Evolutionary conservation across 106 monocot genomes (phyloP).

Genomic region (Allium fistulosum): DNA sequence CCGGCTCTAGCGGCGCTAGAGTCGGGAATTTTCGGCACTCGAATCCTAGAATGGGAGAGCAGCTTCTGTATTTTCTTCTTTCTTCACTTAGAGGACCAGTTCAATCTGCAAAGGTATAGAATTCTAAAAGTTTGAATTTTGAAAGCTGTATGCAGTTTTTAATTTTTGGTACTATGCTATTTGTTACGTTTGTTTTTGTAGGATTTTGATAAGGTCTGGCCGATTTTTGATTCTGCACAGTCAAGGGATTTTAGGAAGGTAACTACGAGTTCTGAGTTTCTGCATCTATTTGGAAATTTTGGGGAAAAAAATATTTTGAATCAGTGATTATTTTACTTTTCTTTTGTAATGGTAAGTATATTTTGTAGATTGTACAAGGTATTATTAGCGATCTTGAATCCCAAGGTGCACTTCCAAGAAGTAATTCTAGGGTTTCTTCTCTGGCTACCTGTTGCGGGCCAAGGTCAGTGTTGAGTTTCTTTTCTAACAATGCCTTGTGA

Average conservation of each 20-base stretch:
- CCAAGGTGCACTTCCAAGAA: slow-evolving; percentile 88
- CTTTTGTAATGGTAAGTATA: not conserved
- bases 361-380: slow-evolving; percentile 83
- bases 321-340: not conserved
- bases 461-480: slow-evolving; percentile 37
- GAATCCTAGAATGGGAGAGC: slow-evolving; percentile 91
- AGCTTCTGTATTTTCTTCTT: slow-evolving; percentile 98
- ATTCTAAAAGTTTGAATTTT: not conserved
- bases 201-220: slow-evolving; percentile 99
- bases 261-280: not conserved
- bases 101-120: slow-evolving; percentile 67
- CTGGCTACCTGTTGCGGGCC: slow-evolving; percentile 95
- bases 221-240: slow-evolving; percentile 90
- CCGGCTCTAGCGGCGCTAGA: slow-evolving; percentile 25
- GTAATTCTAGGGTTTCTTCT: slow-evolving; percentile 96
- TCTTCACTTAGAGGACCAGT: slow-evolving; percentile 83
- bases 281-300: too few relatives aligned
- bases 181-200: slow-evolving; percentile 6
- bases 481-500: not conserved
- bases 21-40: slow-evolving; percentile 86
- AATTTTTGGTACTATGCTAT: not conserved
- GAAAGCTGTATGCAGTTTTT: too few relatives aligned
- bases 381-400: slow-evolving; percentile 92
- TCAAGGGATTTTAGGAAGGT: slow-evolving; percentile 95
- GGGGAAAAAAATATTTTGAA: not conserved